A percentile compares a stretch with the other conserved stretches of the same genome.
These are phyloP conservation scores for Phaseolus coccineus DNA, from an alignment of 331 rosid genomes.

Conservation along the genomic window DNA sequence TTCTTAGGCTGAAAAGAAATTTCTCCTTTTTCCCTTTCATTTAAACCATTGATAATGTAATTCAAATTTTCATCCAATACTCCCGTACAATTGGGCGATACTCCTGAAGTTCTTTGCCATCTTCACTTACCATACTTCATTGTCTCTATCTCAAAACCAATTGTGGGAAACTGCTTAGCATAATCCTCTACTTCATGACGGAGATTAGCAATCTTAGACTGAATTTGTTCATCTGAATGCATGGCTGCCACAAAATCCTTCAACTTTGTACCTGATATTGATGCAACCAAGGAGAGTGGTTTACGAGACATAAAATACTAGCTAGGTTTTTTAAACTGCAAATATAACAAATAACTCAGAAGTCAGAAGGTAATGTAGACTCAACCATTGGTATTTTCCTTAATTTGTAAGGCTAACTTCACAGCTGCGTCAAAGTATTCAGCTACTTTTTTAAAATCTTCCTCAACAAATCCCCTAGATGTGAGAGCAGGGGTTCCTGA, in stretches of 20 bases:
- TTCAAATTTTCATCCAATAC: constrained; percentile 29
- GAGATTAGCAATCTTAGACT: constrained; percentile 70
- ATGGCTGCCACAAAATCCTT: constrained; percentile 79
- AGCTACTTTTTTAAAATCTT: constrained; percentile 79
- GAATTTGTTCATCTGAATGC: constrained; percentile 67
- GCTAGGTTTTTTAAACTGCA: constrained; percentile 20
- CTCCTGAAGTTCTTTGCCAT: constrained; percentile 17
- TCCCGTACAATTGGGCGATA: not conserved
- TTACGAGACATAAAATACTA: not conserved
- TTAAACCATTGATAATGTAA: constrained; percentile 6
- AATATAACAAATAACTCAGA: constrained; percentile 12
- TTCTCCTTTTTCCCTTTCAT: constrained; percentile 16
- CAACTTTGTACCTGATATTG: constrained; percentile 72
- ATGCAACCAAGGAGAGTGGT: constrained; percentile 37
- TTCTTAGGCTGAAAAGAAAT: not conserved
- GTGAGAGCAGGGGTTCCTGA: constrained; percentile 95
- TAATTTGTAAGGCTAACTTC: constrained; percentile 82
- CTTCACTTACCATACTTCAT: constrained; percentile 76
- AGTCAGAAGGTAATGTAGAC: not conserved
- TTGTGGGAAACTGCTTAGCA: constrained; percentile 83
- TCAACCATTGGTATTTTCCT: constrained; percentile 70
- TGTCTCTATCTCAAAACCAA: constrained; percentile 76
- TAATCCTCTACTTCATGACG: constrained; percentile 75
- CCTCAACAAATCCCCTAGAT: constrained; percentile 86
- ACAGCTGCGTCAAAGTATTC: constrained; percentile 85